Conservation (phyloP, 106 monocot genomes). For the Allium fistulosum region DNA sequence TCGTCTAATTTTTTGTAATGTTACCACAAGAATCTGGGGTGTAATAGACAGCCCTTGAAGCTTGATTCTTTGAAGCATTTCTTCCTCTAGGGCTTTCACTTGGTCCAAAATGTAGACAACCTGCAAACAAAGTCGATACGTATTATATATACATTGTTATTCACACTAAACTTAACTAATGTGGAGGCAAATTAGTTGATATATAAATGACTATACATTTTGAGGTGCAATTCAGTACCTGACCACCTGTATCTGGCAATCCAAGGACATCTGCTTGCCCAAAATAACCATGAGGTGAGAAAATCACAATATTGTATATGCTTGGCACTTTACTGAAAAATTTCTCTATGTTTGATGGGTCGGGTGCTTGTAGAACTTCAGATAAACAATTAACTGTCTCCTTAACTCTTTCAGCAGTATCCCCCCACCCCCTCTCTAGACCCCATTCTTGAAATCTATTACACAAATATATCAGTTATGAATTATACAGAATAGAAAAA, state of each 20-base stretch:
- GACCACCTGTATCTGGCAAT: conserved; percentile 93
- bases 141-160: background rate
- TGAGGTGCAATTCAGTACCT: conserved; percentile 31
- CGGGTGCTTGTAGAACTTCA: conserved; percentile 87
- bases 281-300: conserved; percentile 90
- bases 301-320: conserved; percentile 78
- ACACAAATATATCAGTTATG: background rate
- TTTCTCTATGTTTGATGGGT: conserved; percentile 69
- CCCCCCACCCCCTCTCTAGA: conserved; percentile 92
- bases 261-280: conserved; percentile 95
- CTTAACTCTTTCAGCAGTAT: conserved; percentile 64
- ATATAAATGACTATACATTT: background rate
- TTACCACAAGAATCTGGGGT: conserved; percentile 92
- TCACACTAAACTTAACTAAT: no score
- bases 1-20: background rate
- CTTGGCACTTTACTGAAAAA: conserved; percentile 70
- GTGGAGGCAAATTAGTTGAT: background rate
- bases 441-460: conserved; percentile 90
- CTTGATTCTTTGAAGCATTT: conserved; percentile 76
- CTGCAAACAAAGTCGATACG: conserved; percentile 1
- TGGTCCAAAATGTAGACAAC: conserved; percentile 96
- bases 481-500: background rate
- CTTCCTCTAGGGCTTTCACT: conserved; percentile 91
- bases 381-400: conserved; percentile 74
- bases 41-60: conserved; percentile 63